Percentiles rank a stretch among this genome's conserved stretches.
Conservation (phyloP, 2,329 filamentous ascomycete genomes). For the Colletotrichum sp. region DNA sequence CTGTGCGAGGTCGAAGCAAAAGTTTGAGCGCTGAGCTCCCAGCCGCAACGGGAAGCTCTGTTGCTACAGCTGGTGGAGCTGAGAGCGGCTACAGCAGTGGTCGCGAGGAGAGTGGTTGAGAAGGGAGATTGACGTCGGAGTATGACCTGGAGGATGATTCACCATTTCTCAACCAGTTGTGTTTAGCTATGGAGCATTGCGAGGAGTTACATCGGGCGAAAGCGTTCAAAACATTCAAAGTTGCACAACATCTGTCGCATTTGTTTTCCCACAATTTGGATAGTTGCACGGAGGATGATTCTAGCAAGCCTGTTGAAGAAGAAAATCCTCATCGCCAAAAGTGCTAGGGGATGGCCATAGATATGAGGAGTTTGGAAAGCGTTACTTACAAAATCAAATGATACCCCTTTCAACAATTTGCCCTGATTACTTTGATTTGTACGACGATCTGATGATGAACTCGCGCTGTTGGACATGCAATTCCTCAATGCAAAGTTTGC, state of each 20-base stretch:
- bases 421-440: fast-evolving
- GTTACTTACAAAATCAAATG: neutral
- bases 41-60: conserved; percentile 38
- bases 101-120: conserved; percentile 30
- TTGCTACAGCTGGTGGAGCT: conserved; percentile 42
- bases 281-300: neutral
- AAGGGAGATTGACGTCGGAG: neutral
- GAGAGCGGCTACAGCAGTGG: conserved; percentile 44
- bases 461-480: too few relatives aligned
- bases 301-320: neutral
- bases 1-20: conserved; percentile 32
- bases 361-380: neutral
- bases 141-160: neutral
- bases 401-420: neutral
- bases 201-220: neutral
- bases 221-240: neutral
- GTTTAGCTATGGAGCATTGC: neutral
- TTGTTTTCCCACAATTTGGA: neutral
- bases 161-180: too few relatives aligned
- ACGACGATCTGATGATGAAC: neutral
- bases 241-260: neutral
- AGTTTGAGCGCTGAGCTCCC: conserved; percentile 32
- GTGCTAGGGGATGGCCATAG: neutral
- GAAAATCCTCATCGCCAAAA: neutral
- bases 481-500: too few relatives aligned